Conservation (phyloP, 495 filamentous ascomycete genomes). For the Daldinia caldariorum region DNA sequence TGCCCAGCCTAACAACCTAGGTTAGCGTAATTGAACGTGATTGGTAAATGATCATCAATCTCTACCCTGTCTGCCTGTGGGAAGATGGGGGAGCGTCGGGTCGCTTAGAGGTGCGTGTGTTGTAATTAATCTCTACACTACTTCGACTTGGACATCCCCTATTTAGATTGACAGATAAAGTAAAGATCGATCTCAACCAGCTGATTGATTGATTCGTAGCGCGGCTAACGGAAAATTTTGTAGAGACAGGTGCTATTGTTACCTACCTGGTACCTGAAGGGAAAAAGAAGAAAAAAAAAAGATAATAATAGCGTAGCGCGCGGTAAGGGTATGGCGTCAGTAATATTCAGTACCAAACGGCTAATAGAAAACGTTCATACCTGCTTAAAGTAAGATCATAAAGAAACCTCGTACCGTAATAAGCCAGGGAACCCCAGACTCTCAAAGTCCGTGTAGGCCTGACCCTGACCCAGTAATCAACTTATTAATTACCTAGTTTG, state of each 20-base stretch:
- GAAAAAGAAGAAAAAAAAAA: slow-evolving; percentile 1
- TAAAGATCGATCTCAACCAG: slow-evolving; percentile 32
- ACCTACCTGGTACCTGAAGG: too few relatives aligned
- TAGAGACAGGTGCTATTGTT: not conserved
- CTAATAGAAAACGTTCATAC: not conserved
- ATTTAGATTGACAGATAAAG: slow-evolving; percentile 28
- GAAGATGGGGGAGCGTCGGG: slow-evolving; percentile 18
- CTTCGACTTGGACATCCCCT: slow-evolving; percentile 33
- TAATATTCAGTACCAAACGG: not conserved
- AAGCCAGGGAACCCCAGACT: slow-evolving; percentile 15
- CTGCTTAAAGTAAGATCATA: not conserved
- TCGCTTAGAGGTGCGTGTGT: slow-evolving; percentile 36
- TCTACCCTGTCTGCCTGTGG: slow-evolving; percentile 15
- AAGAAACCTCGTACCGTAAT: slow-evolving; percentile 5
- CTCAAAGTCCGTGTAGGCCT: slow-evolving; percentile 9
- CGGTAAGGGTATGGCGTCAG: slow-evolving; percentile 26
- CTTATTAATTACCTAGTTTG: not conserved
- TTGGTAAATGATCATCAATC: slow-evolving; percentile 37
- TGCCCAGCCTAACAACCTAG: too few relatives aligned
- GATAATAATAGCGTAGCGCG: slow-evolving; percentile 17
- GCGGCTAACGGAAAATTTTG: slow-evolving; percentile 33
- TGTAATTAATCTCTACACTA: slow-evolving; percentile 31
- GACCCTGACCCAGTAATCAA: slow-evolving; percentile 16
- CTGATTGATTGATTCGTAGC: slow-evolving; percentile 23
- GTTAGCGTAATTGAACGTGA: not conserved